Conservation (phyloP, 2,329 filamentous ascomycete species). For the Stachybotrys chartarum region DNA sequence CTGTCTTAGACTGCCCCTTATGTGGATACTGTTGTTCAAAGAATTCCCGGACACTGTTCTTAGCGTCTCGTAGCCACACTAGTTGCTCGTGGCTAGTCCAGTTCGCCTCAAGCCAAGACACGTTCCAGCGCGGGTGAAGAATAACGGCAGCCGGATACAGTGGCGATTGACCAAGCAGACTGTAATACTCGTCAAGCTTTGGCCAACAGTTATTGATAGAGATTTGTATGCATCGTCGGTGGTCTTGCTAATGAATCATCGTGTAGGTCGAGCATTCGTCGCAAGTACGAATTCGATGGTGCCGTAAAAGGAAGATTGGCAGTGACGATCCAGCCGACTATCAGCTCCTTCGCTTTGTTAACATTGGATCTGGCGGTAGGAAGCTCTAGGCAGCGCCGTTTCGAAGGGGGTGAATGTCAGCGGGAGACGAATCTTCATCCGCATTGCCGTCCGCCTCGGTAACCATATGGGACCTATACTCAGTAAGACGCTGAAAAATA, state of each 20-base stretch:
- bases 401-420: slow-evolving; percentile 1
- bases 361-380: slow-evolving; percentile 1
- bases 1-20: background rate
- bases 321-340: slow-evolving; percentile 1
- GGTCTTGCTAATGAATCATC: background rate
- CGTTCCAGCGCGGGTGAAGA: slow-evolving; percentile 1
- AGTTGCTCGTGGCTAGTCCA: slow-evolving; percentile 1
- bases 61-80: slow-evolving; percentile 1
- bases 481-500: background rate
- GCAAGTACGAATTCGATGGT: slow-evolving; percentile 1
- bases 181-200: slow-evolving; percentile 1
- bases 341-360: slow-evolving; percentile 1
- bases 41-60: slow-evolving; percentile 1
- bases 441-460: slow-evolving; percentile 1
- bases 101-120: slow-evolving; percentile 1
- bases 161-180: slow-evolving; percentile 1
- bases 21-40: slow-evolving; percentile 1
- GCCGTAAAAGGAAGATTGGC: slow-evolving; percentile 1
- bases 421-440: slow-evolving; percentile 1
- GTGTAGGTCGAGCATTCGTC: background rate
- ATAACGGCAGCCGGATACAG: slow-evolving; percentile 1
- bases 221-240: slow-evolving; percentile 1
- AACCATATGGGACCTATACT: slow-evolving; percentile 1
- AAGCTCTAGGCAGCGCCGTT: background rate
- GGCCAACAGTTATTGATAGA: slow-evolving; percentile 1